These are phyloP conservation scores for Claviceps sp. DNA, from an alignment of 2,329 filamentous ascomycete species.

Conservation along the genomic window DNA sequence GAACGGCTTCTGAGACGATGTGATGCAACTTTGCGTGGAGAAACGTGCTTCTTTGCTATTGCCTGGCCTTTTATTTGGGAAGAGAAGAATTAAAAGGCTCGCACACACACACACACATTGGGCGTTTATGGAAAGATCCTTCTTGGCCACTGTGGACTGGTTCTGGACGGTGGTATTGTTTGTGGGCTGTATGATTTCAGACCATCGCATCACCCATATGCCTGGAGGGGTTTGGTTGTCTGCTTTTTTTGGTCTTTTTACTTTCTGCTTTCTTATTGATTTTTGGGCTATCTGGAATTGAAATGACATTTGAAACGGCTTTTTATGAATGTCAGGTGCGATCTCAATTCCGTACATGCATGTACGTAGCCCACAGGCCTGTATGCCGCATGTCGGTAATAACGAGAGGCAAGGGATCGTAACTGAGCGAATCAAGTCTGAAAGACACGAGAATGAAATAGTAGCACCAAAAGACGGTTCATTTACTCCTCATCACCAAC, in stretches of 20 bases:
- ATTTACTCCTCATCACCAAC: too few relatives aligned
- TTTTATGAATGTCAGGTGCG: too few relatives aligned
- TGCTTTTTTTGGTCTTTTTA: not conserved
- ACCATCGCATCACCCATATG: conserved; percentile 1
- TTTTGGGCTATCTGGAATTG: conserved; percentile 4
- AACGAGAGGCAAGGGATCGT: too few relatives aligned
- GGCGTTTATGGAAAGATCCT: conserved; percentile 5
- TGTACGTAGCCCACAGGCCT: too few relatives aligned
- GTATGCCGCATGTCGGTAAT: too few relatives aligned
- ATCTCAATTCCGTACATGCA: too few relatives aligned
- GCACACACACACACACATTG: conserved; percentile 4
- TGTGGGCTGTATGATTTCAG: not conserved
- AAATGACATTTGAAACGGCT: not conserved
- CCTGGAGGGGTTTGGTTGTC: not conserved
- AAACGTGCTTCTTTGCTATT: not conserved
- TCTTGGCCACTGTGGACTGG: conserved; percentile 2
- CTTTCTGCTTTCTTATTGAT: not conserved
- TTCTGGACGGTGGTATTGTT: not conserved
- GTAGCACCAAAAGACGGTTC: too few relatives aligned
- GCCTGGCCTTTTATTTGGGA: not conserved
- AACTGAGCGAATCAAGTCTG: too few relatives aligned
- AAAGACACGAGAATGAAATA: too few relatives aligned
- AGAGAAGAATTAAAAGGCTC: not conserved
- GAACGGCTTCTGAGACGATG: not conserved
- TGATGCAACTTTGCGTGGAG: not conserved